Evolutionary conservation across 2,329 filamentous ascomycete species (phyloP), one percentile per base, ranked within the genome.

Genomic region (Calonectria fujianensis): DNA sequence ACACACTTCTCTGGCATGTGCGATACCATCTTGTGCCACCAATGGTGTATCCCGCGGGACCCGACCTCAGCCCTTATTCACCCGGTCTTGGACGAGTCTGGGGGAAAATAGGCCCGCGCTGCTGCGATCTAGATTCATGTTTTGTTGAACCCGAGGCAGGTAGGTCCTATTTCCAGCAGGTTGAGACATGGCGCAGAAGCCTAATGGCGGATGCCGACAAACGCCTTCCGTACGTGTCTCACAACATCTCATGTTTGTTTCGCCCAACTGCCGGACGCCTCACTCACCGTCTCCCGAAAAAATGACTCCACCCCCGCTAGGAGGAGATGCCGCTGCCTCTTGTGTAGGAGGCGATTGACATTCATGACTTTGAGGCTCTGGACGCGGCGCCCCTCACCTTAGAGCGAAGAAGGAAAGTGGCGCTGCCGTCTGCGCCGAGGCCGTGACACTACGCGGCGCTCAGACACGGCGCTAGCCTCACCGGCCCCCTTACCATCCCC

Each of bases 391-490:
- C 29, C 51, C 27, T 54, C 14, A 54, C 51, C 50, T 10, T 3
- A 4, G 37, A 13, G 2, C 24, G 4, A 32, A 37, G 20, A 59
- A 10, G 32, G 20, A 24, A 24, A 27, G 57, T 61, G 35, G 57
- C 57, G 57, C n/a, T 39, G 37, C 35, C 35, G 57, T 27, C 14
- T 63, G 57, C 57, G 57, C 35, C 57, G 57, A 63, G 57, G 57
- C 57, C 57, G 24, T 63, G n/a, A 27, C 45, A 41, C 57, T 63
- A 63, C 57, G 24, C 37, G 35, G 37, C 35, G 57, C 57, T 63
- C 57, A 63, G 57, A 63, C 57, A 63, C 57, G 24, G 35, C 57
- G 57, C 57, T 63, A 63, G 57, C n/a, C 37, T 16, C 35, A 41
- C 57, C 57, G 37, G 18, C 35, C 57, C 35, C 57, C 35, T 41